Evolutionary conservation across 257 asterid genomes (phyloP), one percentile per base, ranked within the genome.

Genomic region (Solanum sitiens): DNA sequence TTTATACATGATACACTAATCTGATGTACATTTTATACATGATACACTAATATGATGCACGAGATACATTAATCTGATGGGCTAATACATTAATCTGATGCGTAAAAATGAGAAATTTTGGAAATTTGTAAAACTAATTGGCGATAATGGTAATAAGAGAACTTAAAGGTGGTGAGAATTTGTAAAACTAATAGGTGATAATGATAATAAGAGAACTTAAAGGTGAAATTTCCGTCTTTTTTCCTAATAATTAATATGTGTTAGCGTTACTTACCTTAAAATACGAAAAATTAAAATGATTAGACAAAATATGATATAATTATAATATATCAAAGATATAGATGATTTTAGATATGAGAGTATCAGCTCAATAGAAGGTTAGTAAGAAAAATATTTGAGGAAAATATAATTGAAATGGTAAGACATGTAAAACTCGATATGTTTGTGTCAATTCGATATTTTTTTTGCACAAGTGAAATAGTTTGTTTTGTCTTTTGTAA

Each of bases 31-130:
- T 6, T 37, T 37, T 37, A 37, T 37, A 37, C 39, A 37, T 37
- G 39, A 37, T 37, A 37, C 39, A 37, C 39, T 5, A 37, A 37
- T 37, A 37, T 37, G 39, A 37, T 7, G 2, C 39, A 7, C 7
- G 39, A 37, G 7, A 37, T 37, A 37, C 39, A 37, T 37, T 37
- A 6, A 37, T 6, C 7, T 37, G 39, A 37, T 37, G 0, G 1
- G 0, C 39, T 37, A 37, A 37, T 37, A 37, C 39, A 6, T 37
- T 37, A 37, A 37, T 37, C 7, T 37, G 39, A 37, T 37, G 39
- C 39, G 39, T 0, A 37, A 37, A 37, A 37, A 0, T 37, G 7
- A 37, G 7, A 0, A 0, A 37, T 37, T 37, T 37, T 37, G 0
- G 6, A 0, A 37, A 37, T 37, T 37, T 1, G 0, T 37, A 5